Evolutionary conservation across 805 yeast genomes (phyloP), one percentile per base, ranked within the genome.

Genomic region (Yamadazyma insecticola): DNA sequence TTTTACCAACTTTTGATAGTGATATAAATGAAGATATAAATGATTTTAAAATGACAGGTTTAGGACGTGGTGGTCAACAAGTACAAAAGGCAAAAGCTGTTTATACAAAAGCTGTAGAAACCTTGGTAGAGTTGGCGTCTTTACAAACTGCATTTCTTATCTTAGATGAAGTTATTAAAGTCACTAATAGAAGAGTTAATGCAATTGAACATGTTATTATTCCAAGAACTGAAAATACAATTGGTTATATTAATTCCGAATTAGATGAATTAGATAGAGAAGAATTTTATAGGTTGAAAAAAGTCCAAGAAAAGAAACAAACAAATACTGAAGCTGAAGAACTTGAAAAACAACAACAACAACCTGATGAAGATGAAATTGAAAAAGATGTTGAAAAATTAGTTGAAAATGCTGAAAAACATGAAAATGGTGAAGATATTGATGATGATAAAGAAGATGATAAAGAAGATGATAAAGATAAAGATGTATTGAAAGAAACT

Each of bases 31-130:
- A 84, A 41, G 76, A 78, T 8, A 84, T 86, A 55, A 90, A 90
- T 51, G 98, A 92, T 53, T 90, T 90, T 71, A 86, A 86, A 58
- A 70, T 90, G 76, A 90, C 97, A 4, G 98, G 98, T 47, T 71
- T 90, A 45, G 98, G 98, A 30, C 76, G 97, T 58, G 98, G 98
- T 62, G 97, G 98, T 43, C 97, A 90, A 62, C 97, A 90, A 57
- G 95, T 90, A 33, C 95, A 85, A 60, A 82, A 81, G 59, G 97
- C 97, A 35, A 88, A 89, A 60, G 75, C 76, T 44, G 95, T 92
- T 15, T 92, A 92, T 60, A 81, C 96, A 22, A 85, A 81, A 51
- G 96, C 96, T 10, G 97, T 92, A n/a, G 97, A 92, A 61, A 88
- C 97, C 0, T 72, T 90, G 41, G 97, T 90, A 19, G 97, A 88